These are phyloP conservation scores for Boechera retrofracta DNA, from an alignment of 345 rosid species.

Conservation along the genomic window DNA sequence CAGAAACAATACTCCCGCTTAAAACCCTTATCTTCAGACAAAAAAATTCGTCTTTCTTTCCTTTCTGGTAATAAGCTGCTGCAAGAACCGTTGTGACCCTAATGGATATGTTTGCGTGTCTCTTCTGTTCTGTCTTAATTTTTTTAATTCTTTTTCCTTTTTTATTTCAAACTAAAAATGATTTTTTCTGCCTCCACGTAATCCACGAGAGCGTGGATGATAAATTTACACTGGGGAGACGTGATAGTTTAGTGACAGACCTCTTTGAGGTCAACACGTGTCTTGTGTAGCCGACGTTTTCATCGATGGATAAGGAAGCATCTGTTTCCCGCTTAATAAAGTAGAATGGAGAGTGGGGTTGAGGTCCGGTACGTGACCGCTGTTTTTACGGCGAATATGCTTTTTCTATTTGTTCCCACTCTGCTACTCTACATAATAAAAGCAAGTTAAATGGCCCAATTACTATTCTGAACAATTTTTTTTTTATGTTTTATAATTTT, in stretches of 20 bases:
- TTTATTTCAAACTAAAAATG: neutral
- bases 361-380: conserved; percentile 49
- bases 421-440: neutral
- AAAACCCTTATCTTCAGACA: neutral
- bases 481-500: neutral
- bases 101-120: conserved; percentile 46
- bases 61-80: conserved; percentile 34
- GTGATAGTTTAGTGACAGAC: conserved; percentile 42
- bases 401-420: conserved; percentile 1
- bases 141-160: neutral
- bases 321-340: conserved; percentile 38
- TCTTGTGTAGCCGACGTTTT: conserved; percentile 25
- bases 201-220: conserved; percentile 37
- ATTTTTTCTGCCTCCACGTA: conserved; percentile 38
- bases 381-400: conserved; percentile 25
- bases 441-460: conserved; percentile 20
- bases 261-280: conserved; percentile 33
- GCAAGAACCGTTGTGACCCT: conserved; percentile 38
- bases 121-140: conserved; percentile 16
- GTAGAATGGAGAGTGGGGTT: conserved; percentile 44
- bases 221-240: conserved; percentile 27
- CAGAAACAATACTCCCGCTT: conserved; percentile 10
- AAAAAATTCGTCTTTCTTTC: conserved; percentile 22
- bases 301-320: conserved; percentile 34
- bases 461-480: neutral